Evolutionary conservation across 345 rosid genomes (phyloP).

Genomic region (Aquilaria malaccensis): DNA sequence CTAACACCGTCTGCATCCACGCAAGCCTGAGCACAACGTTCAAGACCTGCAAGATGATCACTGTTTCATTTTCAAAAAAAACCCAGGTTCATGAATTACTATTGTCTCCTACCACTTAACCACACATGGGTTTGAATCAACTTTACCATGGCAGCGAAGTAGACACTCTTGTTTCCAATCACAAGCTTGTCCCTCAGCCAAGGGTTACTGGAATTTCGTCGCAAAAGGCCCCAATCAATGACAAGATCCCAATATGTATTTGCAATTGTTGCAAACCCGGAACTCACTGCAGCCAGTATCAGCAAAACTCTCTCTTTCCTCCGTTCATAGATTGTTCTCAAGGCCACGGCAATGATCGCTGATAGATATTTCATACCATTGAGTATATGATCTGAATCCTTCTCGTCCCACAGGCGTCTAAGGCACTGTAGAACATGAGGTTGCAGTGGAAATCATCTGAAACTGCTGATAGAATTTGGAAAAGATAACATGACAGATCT

Average conservation of each 20-base stretch:
- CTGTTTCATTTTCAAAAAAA: too few relatives aligned
- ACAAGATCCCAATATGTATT: conserved; percentile 69
- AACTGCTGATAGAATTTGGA: background rate
- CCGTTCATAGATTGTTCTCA: conserved; percentile 32
- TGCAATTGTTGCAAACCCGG: conserved; percentile 43
- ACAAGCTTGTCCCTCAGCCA: conserved; percentile 82
- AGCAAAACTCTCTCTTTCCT: conserved; percentile 22
- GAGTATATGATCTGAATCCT: conserved; percentile 29
- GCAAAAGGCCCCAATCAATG: conserved; percentile 74
- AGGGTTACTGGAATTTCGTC: conserved; percentile 46
- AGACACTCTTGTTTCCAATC: conserved; percentile 43
- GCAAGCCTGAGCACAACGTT: conserved; percentile 66
- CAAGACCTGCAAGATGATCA: conserved; percentile 36
- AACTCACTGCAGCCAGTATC: conserved; percentile 41
- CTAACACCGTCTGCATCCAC: conserved; percentile 71
- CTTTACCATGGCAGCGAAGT: conserved; percentile 63
- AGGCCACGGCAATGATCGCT: conserved; percentile 48
- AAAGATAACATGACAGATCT: background rate
- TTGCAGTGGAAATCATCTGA: background rate
- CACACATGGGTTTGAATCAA: too few relatives aligned
- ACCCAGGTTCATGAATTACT: too few relatives aligned
- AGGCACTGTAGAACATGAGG: conserved; percentile 33
- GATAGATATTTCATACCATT: conserved; percentile 56
- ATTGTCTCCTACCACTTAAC: too few relatives aligned
- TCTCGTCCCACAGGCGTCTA: conserved; percentile 55